phyloP scores from a whole-genome alignment of 2,329 filamentous ascomycete genomes.

The Aspergillus amoenus region DNA sequence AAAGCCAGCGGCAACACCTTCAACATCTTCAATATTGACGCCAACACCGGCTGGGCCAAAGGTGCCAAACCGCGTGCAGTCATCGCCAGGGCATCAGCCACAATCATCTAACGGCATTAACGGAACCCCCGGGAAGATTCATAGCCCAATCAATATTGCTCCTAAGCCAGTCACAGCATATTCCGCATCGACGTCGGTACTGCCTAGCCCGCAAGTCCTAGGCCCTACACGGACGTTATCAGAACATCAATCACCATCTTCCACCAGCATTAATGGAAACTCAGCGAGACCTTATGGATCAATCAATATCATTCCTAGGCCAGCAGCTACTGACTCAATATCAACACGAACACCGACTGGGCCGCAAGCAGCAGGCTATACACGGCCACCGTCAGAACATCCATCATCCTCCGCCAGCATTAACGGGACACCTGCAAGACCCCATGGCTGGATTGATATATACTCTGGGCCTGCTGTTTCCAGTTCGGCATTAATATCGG shows the following conservation, averaged over 20 bases:
- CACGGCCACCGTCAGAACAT: neutral
- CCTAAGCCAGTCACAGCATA: slow-evolving; percentile 12
- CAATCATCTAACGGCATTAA: neutral
- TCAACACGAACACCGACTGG: neutral
- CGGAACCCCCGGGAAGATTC: neutral
- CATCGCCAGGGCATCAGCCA: neutral
- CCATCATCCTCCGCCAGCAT: neutral
- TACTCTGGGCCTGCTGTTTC: neutral
- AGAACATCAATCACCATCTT: neutral
- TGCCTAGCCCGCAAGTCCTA: neutral
- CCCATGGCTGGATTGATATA: neutral
- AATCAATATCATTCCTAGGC: neutral
- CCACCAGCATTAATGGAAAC: neutral
- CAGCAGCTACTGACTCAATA: neutral
- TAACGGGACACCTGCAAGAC: neutral
- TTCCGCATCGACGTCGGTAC: neutral
- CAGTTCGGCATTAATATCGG: neutral
- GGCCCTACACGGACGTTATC: neutral
- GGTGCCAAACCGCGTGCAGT: neutral
- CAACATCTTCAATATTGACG: neutral
- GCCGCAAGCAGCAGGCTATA: neutral
- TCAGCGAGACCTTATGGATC: neutral
- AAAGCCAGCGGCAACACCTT: neutral
- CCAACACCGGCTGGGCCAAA: neutral
- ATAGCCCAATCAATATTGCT: slow-evolving; percentile 15